These are phyloP conservation scores for Hanseniaspora singularis DNA, from an alignment of 805 yeast genomes.

Conservation along the genomic window DNA sequence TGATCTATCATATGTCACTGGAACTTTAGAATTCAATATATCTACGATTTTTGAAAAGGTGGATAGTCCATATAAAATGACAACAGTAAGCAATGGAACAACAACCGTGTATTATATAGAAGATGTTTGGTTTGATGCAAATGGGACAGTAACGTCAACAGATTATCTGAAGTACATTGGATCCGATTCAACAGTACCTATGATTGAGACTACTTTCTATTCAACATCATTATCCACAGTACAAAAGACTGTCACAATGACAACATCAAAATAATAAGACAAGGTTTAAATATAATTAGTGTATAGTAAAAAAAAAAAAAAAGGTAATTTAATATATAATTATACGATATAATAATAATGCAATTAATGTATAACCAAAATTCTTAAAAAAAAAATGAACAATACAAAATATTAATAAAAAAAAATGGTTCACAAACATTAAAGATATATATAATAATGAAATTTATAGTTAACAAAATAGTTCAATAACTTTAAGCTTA, in stretches of 20 bases:
- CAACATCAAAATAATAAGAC: neutral
- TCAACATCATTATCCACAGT: conserved; percentile 10
- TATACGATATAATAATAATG: too few species aligned
- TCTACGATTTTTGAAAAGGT: conserved; percentile 4
- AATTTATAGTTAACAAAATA: too few species aligned
- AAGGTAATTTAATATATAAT: too few species aligned
- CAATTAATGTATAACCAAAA: too few species aligned
- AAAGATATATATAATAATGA: too few species aligned
- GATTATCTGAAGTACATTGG: conserved; percentile 14
- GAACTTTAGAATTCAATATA: neutral
- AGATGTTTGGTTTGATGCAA: conserved; percentile 14
- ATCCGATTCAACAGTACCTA: neutral
- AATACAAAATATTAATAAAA: too few species aligned
- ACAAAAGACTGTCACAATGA: conserved; percentile 2
- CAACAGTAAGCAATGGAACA: conserved; percentile 8
- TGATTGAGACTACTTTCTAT: conserved; percentile 1
- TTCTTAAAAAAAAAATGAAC: too few species aligned
- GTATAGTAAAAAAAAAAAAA: neutral
- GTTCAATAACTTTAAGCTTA: too few species aligned
- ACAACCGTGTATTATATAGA: conserved; percentile 15
- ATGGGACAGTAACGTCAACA: conserved; percentile 17
- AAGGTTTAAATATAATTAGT: neutral
- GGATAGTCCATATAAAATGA: conserved; percentile 6
- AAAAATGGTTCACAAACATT: too few species aligned
- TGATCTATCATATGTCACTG: too few species aligned